Evolutionary conservation across 805 yeast genomes (phyloP), one percentile per base, ranked within the genome.

Genomic region (Ogataea paradorogensis): DNA sequence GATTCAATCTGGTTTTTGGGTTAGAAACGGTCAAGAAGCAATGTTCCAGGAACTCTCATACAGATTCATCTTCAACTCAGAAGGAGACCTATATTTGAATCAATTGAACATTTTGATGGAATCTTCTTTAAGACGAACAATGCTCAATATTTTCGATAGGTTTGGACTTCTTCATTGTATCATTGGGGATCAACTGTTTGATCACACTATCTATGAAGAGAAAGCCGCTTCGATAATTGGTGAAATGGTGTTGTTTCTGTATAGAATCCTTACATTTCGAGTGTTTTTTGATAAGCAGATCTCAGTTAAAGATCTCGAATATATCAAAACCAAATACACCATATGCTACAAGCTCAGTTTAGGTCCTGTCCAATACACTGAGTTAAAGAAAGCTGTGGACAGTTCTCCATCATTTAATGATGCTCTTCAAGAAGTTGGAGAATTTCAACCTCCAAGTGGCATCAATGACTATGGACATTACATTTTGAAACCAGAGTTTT

Each of bases 391-490:
- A 24, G 24, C 31, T 11, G 48, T 61, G 55, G 47, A 48, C 42
- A 13, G 52, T 55, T 30, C 71, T 65, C 21, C 68, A 48, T 18
- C 52, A 68, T 70, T 78, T 42, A 84, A 78, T 46, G 59, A 57
- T 3, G 62, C 65, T 3, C 65, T 93, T 38, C 63, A 68, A 25
- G 85, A 85, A 50, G 66, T 80, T 21, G 71, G 87, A 1, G 70
- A 62, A 4, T 85, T 70, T 52, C 71, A 71, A 22, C 77, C 86
- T 7, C 93, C 95, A 4, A 68, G 71, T 15, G 86, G 86, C 3
- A 60, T 81, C 29, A 70, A 70, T 26, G 91, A 82, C 53, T 73
- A 76, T 44, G 95, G 95, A 15, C 72, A 73, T 32, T 85, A 82
- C 57, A 63, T 75, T 16, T 64, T 85, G 51, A 83, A 78, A 47